These are phyloP conservation scores for Thamnidium elegans DNA, from an alignment of 192 early-diverging fungal species.

Conservation along the genomic window DNA sequence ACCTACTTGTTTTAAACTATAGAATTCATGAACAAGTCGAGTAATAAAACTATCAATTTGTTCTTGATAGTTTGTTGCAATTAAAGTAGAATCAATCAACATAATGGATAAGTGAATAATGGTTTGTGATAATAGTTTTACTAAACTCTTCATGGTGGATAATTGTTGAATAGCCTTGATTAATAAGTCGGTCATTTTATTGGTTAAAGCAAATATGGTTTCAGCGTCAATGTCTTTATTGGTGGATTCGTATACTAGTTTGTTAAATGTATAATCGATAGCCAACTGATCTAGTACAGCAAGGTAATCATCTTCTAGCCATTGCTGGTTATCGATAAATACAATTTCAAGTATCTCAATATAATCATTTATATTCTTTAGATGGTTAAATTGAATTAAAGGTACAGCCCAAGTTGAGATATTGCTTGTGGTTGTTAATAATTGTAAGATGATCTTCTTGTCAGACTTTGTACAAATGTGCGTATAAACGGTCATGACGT, in stretches of 20 bases:
- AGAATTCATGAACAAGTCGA: slow-evolving; percentile 10
- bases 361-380: not conserved
- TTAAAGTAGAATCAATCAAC: slow-evolving; percentile 9
- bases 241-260: slow-evolving; percentile 18
- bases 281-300: slow-evolving; percentile 44
- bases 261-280: slow-evolving; percentile 33
- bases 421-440: not conserved
- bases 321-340: not conserved
- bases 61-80: slow-evolving; percentile 5
- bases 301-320: slow-evolving; percentile 41
- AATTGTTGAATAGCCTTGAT: slow-evolving; percentile 3
- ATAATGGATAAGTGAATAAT: slow-evolving; percentile 35
- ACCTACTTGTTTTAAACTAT: slow-evolving; percentile 2
- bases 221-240: not conserved
- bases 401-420: slow-evolving; percentile 5
- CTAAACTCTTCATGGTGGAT: not conserved
- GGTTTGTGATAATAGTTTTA: slow-evolving; percentile 37
- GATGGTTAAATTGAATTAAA: slow-evolving; percentile 1
- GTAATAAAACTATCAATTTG: slow-evolving; percentile 9
- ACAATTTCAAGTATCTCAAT: not conserved
- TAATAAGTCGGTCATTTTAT: not conserved
- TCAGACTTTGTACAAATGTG: not conserved
- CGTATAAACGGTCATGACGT: not conserved
- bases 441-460: not conserved
- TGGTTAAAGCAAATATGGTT: not conserved